Base-by-base conservation (phyloP, 208 protist genomes). In the Trypanosoma congolense region DNA sequence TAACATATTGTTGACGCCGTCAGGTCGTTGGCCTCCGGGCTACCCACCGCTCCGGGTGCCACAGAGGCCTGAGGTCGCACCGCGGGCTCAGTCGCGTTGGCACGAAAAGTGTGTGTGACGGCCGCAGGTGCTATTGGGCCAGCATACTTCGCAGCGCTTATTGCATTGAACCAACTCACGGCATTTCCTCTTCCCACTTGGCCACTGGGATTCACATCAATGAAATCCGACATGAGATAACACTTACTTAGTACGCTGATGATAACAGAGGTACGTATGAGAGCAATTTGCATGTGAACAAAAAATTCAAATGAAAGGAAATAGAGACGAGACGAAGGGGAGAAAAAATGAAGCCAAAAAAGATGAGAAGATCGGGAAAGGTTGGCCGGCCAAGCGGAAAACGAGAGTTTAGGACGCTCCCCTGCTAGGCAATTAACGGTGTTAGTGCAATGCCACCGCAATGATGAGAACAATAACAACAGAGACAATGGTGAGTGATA, bases 151-250 rank as follows among this genome's bases (percentile, higher is more conserved):
- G 10, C 49, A n/a, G 12, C n/a, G 33, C 26, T 59, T 40, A 66
- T 59, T 4, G 52, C 33, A 28, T 66, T 51, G 53, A 66, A 66
- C 60, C 60, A 66, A 33, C 45, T 51, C 6, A 51, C 54, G 16
- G 60, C 28, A 42, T 6, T 51, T 26, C 21, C 31, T 10, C 19
- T 48, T 8, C n/a, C 8, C 4, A 42, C 30, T 31, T 40, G 41
- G 0, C 1, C 18, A n/a, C 4, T 30, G 1, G 4, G 9, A 22
- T 22, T 59, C 0, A 59, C 44, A 36, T 66, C 60, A 28, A 58
- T 47, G 25, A 22, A 51, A 28, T 66, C 51, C 22, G 40, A 59
- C 60, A 66, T 66, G 21, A 64, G 21, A 10, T 30, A 28, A 5
- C 16, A 26, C 6, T 19, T 22, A 9, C 28, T 2, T 19, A 43